These are phyloP conservation scores for Stachybotrys echinatus DNA, from an alignment of 2,329 filamentous ascomycete genomes.

Conservation along the genomic window DNA sequence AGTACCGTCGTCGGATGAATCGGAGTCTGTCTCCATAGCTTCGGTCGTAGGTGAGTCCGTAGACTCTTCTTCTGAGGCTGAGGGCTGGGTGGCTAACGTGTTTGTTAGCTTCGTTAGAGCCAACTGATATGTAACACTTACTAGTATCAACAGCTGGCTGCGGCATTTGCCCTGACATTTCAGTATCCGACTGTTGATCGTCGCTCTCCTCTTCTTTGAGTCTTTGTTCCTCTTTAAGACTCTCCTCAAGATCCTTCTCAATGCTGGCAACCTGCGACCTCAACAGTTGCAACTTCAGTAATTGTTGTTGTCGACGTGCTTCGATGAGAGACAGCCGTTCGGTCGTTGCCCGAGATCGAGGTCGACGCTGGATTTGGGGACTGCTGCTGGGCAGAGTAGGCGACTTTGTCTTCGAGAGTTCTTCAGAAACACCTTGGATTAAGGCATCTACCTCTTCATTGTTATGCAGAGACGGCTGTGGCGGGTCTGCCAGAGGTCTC, in stretches of 20 bases:
- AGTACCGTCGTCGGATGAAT: conserved; percentile 1
- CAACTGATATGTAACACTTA: background rate
- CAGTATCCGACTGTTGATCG: conserved; percentile 9
- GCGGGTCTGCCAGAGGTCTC: background rate
- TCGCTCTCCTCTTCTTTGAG: conserved; percentile 20
- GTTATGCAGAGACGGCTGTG: background rate
- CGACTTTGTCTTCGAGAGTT: background rate
- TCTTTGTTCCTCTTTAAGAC: conserved; percentile 25
- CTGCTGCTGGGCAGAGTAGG: background rate
- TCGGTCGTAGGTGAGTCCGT: background rate
- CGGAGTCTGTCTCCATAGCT: conserved; percentile 3
- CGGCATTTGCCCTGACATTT: background rate
- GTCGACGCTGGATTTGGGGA: no score
- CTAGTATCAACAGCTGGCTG: background rate
- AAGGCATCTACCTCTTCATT: background rate
- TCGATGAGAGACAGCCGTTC: conserved; percentile 30
- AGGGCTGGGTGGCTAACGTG: no score
- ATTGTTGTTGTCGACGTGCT: conserved; percentile 30
- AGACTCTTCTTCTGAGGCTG: no score
- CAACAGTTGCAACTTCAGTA: conserved; percentile 39
- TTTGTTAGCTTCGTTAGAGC: background rate
- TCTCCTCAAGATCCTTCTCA: conserved; percentile 41
- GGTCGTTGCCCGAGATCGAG: conserved; percentile 26
- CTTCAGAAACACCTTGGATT: background rate
- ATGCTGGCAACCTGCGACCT: conserved; percentile 42